Base-by-base conservation (phyloP, 2,329 filamentous ascomycete species). In the Pseudopithomyces maydicus region DNA sequence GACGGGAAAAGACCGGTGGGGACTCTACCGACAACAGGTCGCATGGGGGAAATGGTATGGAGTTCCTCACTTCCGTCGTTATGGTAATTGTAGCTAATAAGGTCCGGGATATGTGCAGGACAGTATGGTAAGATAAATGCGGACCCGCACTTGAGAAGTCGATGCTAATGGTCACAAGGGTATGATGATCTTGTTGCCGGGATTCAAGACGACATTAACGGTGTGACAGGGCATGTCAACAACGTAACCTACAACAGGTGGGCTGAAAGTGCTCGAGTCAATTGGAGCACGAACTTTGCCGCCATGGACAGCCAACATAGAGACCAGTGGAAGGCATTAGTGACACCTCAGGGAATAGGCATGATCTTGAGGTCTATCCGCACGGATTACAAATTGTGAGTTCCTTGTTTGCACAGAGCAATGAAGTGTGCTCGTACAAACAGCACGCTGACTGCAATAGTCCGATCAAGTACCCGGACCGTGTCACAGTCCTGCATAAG, bases 21-120 rank as follows among this genome's bases (percentile, higher is more conserved):
- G 90, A 0, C 71, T 94, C 33, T 85, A 86, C 61, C 79, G 82
- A 52, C 87, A 91, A 57, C 81, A 83, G 62, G 88, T 96, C 22
- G 87, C 86, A 0, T 96, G 91, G 91, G 92, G 92, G 92, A 97
- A 74, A 91, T 92, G 89, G 90, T 91, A 78, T 46, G 62, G 26
- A 41, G 17, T 12, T 20, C 76, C 79, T 51, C 23, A 23, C 20
- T 45, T 47, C 32, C 14, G 42, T 29, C 54, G 52, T 55, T 62
- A 60, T 32, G 55, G 35, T 38, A 41, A 52, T 26, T 29, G 48
- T 44, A 57, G 65, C 71, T 74, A 69, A 75, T 59, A 43, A 55
- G 64, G 66, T 65, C 23, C 52, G 58, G 58, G 49, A 12, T 53
- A 52, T 20, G 8, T 54, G 54, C 46, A 81, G 78, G 82, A 86